Evolutionary conservation across 2,329 filamentous ascomycete genomes (phyloP), one percentile per base, ranked within the genome.

Genomic region (Aureobasidium vineae): DNA sequence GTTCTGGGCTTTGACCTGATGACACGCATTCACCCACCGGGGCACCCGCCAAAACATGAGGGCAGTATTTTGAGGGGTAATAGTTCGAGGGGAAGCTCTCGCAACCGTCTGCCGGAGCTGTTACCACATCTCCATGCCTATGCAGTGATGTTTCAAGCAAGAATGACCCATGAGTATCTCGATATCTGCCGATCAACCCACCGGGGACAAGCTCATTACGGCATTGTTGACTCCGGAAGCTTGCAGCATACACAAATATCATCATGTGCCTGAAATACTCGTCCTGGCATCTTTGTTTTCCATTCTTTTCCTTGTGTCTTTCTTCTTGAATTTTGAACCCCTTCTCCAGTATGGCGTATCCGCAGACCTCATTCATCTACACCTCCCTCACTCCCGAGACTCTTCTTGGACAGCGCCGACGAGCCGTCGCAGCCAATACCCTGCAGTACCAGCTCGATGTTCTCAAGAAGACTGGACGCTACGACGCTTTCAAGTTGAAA

Each of bases 401-500:
- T 54, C 78, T 78, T 56, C 76, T 76, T 64, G 74, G 72, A 19
- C 70, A 73, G 43, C 74, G 79, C 72, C 75, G 83, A 67, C 63
- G 77, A 73, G 74, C 78, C 64, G 76, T 80, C 65, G 71, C 81
- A 77, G 74, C 69, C 4, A 77, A 74, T 45, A 85, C 84, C 0
- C 71, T 84, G 3, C 75, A 77, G 10, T 80, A 83, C 40, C 85
- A 87, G 72, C 79, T 87, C 23, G 73, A 81, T 23, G 79, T 84
- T 57, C 75, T 87, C 10, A 82, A 81, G 67, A 76, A 78, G 15
- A 86, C 84, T 2, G 85, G 85, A 1, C 79, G 76, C 5, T 77
- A 76, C 69, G 80, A 85, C 69, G 84, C 83, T 52, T 88, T 88
- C 75, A 82, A 83, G 69, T 74, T 88, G 21, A 68, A 82, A 73